These are phyloP conservation scores for Oryza brachyantha DNA, from an alignment of 176 grass and related monocot species.

Conservation along the genomic window DNA sequence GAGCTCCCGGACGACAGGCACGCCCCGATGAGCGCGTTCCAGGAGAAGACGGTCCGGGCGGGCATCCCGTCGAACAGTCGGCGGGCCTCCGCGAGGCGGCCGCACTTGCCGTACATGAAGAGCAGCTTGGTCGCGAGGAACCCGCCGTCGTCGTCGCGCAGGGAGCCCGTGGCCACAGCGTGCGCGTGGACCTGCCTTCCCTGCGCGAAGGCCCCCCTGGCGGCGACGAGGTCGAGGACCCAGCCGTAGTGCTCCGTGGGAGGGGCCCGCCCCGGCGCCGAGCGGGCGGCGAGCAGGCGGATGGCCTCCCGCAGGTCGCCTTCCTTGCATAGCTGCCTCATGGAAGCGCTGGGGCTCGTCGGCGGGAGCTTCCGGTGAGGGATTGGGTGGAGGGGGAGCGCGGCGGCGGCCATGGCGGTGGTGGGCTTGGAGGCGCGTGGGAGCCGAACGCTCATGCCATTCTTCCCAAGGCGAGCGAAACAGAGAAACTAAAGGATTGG, in stretches of 20 bases:
- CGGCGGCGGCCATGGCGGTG: constrained; percentile 31
- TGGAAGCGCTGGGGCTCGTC: neutral
- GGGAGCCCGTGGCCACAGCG: constrained; percentile 35
- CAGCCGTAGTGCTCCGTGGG: constrained; percentile 53
- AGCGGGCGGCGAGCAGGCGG: constrained; percentile 25
- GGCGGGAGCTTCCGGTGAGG: neutral
- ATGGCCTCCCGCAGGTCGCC: constrained; percentile 61
- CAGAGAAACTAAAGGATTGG: neutral
- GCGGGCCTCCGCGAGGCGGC: constrained; percentile 42
- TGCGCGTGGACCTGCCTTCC: constrained; percentile 69
- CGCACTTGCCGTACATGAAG: constrained; percentile 86
- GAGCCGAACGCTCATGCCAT: constrained; percentile 34
- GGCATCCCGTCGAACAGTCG: constrained; percentile 75
- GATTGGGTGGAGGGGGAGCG: neutral
- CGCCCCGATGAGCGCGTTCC: constrained; percentile 86
- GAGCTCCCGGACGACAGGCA: constrained; percentile 43
- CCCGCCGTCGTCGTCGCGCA: constrained; percentile 26
- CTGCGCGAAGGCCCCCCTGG: constrained; percentile 37
- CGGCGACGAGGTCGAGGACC: constrained; percentile 70
- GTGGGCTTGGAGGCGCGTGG: constrained; percentile 17
- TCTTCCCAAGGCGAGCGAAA: constrained; percentile 6
- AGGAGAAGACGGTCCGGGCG: constrained; percentile 66
- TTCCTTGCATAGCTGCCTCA: constrained; percentile 57
- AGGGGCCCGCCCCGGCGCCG: constrained; percentile 23
- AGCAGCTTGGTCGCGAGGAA: constrained; percentile 81